These are phyloP conservation scores for Rhododendron kiyosumense DNA, from an alignment of 148 eudicot species.

Conservation along the genomic window DNA sequence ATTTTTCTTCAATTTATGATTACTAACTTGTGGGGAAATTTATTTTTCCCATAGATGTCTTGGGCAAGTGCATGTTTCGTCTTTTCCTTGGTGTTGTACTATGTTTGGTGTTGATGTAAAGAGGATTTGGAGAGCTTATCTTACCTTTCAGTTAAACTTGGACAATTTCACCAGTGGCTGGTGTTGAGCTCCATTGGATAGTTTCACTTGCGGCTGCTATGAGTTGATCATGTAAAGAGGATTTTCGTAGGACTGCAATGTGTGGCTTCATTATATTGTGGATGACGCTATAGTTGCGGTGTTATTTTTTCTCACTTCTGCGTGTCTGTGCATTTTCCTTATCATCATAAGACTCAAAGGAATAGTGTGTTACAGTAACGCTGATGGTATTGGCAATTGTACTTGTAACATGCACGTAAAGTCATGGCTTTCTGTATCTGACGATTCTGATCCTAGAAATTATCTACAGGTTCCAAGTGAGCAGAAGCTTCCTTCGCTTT, in stretches of 20 bases:
- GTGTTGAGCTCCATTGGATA: neutral
- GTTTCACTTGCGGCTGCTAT: neutral
- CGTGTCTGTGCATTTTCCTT: neutral
- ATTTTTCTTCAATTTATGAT: neutral
- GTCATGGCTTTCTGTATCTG: conserved; percentile 8
- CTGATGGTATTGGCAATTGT: neutral
- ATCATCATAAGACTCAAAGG: neutral
- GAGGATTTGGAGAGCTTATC: neutral
- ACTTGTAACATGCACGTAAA: neutral
- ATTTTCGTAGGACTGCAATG: neutral
- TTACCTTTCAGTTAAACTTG: neutral
- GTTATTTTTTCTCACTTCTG: neutral
- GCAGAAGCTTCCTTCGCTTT: conserved; percentile 92
- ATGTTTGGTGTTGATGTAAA: neutral
- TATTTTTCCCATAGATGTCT: neutral
- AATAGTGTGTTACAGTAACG: neutral
- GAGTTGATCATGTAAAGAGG: conserved; percentile 2
- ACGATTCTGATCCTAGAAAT: conserved; percentile 13
- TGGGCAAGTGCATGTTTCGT: neutral
- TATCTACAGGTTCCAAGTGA: conserved; percentile 89
- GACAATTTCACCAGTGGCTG: neutral
- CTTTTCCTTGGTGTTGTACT: conserved; percentile 3
- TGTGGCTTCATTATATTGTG: neutral
- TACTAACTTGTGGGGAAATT: neutral
- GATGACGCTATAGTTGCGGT: neutral